Evolutionary conservation across 2,329 filamentous ascomycete species (phyloP).

Genomic region (Pyricularia grisea): DNA sequence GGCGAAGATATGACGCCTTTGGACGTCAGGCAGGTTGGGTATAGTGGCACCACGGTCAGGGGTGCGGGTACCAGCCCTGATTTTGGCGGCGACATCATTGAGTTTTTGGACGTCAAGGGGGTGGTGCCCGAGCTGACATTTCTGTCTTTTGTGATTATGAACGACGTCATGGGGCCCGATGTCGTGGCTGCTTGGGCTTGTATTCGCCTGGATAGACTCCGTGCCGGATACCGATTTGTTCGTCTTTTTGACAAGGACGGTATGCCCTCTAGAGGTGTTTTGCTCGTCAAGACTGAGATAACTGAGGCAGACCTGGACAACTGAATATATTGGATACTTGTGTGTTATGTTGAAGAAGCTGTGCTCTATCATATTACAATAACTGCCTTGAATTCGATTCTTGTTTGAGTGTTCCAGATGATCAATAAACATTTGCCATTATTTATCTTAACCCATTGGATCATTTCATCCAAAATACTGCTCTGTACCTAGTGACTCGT

Average conservation of each 20-base stretch:
- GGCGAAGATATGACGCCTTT: slow-evolving; percentile 28
- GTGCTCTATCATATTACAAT: no score
- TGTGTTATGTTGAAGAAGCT: no score
- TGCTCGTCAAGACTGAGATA: slow-evolving; percentile 53
- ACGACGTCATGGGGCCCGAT: slow-evolving; percentile 74
- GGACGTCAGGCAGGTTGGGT: slow-evolving; percentile 35
- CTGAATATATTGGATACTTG: no score
- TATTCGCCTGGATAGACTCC: slow-evolving; percentile 72
- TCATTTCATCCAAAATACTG: no score
- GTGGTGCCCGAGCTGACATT: slow-evolving; percentile 64
- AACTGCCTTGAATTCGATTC: no score
- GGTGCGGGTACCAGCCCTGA: slow-evolving; percentile 42
- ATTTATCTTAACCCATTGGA: no score
- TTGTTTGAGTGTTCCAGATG: no score
- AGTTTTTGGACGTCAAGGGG: slow-evolving; percentile 43
- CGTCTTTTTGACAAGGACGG: slow-evolving; percentile 65
- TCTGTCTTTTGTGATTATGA: slow-evolving; percentile 75
- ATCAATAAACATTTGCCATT: no score
- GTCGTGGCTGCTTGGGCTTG: slow-evolving; percentile 82
- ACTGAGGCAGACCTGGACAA: no score
- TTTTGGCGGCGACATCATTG: slow-evolving; percentile 47
- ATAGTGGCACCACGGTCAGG: slow-evolving; percentile 46
- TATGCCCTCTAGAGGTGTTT: slow-evolving; percentile 47
- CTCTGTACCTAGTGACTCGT: no score
- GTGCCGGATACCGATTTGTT: slow-evolving; percentile 67